phyloP scores from a whole-genome alignment of 2,329 filamentous ascomycete species.

The Cladophialophora exuberans region DNA sequence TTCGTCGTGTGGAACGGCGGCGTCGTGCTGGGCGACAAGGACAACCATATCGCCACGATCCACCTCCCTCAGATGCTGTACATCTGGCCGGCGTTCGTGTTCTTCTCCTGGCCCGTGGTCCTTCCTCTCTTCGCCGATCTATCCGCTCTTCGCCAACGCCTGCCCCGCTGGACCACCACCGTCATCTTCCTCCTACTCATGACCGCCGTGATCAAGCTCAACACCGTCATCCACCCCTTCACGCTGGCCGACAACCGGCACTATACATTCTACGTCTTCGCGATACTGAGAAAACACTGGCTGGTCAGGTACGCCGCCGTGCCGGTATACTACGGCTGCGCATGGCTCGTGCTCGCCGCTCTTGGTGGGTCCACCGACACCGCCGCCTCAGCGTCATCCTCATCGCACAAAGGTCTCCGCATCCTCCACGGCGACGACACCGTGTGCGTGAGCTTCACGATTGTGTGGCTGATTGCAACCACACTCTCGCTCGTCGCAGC shows the following conservation, averaged over 20 bases:
- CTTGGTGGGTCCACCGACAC: conserved; percentile 48
- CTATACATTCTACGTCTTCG: conserved; percentile 96
- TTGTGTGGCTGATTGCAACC: conserved; percentile 70
- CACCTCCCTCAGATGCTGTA: conserved; percentile 94
- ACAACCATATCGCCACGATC: conserved; percentile 86
- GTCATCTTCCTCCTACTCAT: conserved; percentile 46
- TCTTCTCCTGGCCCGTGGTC: conserved; percentile 85
- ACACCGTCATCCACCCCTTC: conserved; percentile 94
- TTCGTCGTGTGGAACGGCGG: conserved; percentile 89
- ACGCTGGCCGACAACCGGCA: conserved; percentile 95
- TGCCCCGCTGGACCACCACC: conserved; percentile 45
- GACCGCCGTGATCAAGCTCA: conserved; percentile 66
- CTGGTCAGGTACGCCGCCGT: conserved; percentile 69
- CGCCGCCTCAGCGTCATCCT: conserved; percentile 16
- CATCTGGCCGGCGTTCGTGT: conserved; percentile 84
- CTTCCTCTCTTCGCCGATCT: conserved; percentile 52
- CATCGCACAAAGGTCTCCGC: conserved; percentile 25
- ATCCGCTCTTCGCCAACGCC: conserved; percentile 39
- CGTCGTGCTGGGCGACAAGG: conserved; percentile 94
- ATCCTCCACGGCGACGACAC: conserved; percentile 30
- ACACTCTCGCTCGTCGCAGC: conserved; percentile 81
- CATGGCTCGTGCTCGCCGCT: conserved; percentile 68
- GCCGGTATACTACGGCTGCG: conserved; percentile 70
- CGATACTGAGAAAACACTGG: conserved; percentile 70
- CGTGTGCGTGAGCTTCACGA: conserved; percentile 55